Conservation (phyloP, 106 monocot genomes). For the Chionographis japonica region DNA sequence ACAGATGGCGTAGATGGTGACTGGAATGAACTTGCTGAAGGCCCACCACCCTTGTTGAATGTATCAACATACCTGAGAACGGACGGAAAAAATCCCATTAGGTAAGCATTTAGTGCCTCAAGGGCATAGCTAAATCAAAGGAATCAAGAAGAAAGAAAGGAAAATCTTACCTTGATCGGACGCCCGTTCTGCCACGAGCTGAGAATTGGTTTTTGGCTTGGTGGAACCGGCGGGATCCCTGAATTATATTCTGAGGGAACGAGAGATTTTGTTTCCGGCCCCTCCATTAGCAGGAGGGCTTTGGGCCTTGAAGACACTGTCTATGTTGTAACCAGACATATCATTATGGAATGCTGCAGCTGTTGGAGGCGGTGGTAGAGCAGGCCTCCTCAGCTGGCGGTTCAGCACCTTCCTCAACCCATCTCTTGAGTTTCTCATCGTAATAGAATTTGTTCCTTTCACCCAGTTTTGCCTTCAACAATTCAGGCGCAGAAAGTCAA, state of each 20-base stretch:
- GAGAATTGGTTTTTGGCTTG: conserved; percentile 86
- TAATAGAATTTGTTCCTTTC: conserved; percentile 95
- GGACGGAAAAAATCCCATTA: no score
- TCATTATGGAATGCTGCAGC: conserved; percentile 50
- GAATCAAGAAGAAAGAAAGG: not conserved
- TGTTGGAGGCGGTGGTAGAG: conserved; percentile 73
- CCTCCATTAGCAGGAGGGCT: conserved; percentile 25
- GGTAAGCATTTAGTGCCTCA: no score
- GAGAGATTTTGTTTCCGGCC: conserved; percentile 27
- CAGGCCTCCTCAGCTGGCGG: conserved; percentile 57
- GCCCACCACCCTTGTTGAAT: conserved; percentile 67
- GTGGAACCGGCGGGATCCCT: conserved; percentile 75
- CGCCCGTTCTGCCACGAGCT: conserved; percentile 67
- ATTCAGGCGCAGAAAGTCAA: not conserved
- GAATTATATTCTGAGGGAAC: conserved; percentile 27
- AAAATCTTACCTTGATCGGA: conserved; percentile 68
- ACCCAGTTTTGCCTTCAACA: conserved; percentile 80
- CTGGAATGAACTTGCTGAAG: conserved; percentile 36
- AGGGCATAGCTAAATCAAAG: not conserved
- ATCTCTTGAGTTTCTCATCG: conserved; percentile 93
- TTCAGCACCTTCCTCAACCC: conserved; percentile 92
- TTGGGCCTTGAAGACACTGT: conserved; percentile 28
- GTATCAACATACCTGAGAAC: conserved; percentile 88
- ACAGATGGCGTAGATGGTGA: conserved; percentile 52
- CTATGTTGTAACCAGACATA: conserved; percentile 40